A percentile compares a stretch with the other conserved stretches of the same genome.
Conservation (phyloP, 2,329 filamentous ascomycete genomes). For the Chaetomiaceae sp. region DNA sequence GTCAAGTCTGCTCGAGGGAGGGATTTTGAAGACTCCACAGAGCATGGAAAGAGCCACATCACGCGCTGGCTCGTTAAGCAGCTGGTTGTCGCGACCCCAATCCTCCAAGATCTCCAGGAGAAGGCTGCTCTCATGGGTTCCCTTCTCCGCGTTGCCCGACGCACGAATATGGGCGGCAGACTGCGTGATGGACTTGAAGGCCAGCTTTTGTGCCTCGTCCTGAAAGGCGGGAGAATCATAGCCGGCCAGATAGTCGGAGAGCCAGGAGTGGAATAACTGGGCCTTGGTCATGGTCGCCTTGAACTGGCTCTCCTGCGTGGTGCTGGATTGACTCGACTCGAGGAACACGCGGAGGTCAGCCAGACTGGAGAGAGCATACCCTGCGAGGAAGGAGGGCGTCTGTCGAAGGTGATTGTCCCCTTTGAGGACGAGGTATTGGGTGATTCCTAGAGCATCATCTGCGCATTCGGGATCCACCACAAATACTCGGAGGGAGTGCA, state of each 20-base stretch:
- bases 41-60: constrained; percentile 67
- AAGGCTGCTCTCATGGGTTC: constrained; percentile 71
- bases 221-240: constrained; percentile 55
- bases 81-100: constrained; percentile 52
- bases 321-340: constrained; percentile 68
- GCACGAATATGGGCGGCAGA: constrained; percentile 64
- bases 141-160: constrained; percentile 63
- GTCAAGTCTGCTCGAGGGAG: constrained; percentile 55
- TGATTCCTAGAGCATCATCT: constrained; percentile 82
- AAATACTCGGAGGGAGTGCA: constrained; percentile 74
- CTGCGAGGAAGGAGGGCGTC: constrained; percentile 71
- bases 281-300: constrained; percentile 71
- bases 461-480: constrained; percentile 81
- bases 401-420: constrained; percentile 61
- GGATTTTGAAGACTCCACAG: constrained; percentile 66
- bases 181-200: constrained; percentile 63
- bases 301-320: constrained; percentile 80
- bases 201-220: constrained; percentile 43
- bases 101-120: constrained; percentile 77
- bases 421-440: constrained; percentile 72
- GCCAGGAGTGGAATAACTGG: constrained; percentile 72
- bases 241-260: constrained; percentile 61
- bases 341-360: constrained; percentile 74
- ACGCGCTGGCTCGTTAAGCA: constrained; percentile 67
- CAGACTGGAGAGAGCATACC: constrained; percentile 72